phyloP scores from a whole-genome alignment of 805 yeast genomes.

The Metschnikowia anglica region DNA sequence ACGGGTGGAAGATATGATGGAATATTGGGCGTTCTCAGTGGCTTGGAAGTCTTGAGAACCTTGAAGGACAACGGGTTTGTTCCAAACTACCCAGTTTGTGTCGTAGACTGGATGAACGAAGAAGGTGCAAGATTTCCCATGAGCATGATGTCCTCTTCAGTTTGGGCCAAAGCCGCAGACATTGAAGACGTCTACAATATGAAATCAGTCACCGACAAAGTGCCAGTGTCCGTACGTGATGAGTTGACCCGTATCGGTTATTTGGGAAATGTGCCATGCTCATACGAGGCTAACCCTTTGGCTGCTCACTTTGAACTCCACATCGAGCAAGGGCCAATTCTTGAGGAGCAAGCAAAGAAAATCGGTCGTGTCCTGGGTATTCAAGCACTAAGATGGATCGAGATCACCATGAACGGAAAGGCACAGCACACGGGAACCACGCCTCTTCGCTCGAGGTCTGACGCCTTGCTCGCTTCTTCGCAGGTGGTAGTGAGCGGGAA shows the following conservation, averaged over 20 bases:
- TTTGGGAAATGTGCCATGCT: conserved; percentile 51
- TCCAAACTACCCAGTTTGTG: conserved; percentile 67
- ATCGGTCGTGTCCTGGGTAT: conserved; percentile 68
- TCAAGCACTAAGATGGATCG: conserved; percentile 66
- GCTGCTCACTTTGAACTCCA: conserved; percentile 74
- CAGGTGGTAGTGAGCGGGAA: conserved; percentile 55
- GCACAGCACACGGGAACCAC: conserved; percentile 78
- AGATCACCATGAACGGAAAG: conserved; percentile 55
- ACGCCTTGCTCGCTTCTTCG: conserved; percentile 59
- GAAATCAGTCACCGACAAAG: conserved; percentile 53
- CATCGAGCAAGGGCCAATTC: conserved; percentile 74
- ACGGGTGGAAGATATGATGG: conserved; percentile 80
- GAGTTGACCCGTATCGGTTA: conserved; percentile 65
- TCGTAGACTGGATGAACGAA: conserved; percentile 72
- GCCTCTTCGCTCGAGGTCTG: conserved; percentile 59
- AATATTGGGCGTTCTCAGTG: conserved; percentile 64
- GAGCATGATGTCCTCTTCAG: conserved; percentile 64
- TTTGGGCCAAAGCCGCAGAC: conserved; percentile 56
- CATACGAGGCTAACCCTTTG: conserved; percentile 51
- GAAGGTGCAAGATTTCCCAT: conserved; percentile 79
- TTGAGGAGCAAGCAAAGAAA: conserved; percentile 53
- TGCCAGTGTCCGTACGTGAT: conserved; percentile 46
- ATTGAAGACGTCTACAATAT: conserved; percentile 51
- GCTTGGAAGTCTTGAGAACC: conserved; percentile 65
- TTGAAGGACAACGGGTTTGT: conserved; percentile 54